Percentiles rank a stretch among this genome's conserved stretches.
These are phyloP conservation scores for Ochetophila trinervis DNA, from an alignment of 306 rosid species.

Conservation along the genomic window DNA sequence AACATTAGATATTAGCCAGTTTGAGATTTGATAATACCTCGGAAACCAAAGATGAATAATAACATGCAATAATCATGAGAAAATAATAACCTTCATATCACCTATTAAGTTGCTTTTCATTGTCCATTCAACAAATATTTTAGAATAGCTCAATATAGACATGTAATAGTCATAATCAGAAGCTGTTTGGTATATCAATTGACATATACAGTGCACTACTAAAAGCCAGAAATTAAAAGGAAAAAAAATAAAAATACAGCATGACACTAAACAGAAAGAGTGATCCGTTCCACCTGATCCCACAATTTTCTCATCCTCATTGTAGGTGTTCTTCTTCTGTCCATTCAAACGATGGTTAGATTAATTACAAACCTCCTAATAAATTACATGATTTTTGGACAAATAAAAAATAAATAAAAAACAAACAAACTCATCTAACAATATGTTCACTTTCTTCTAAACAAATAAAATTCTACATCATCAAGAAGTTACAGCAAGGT, in stretches of 20 bases:
- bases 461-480: constrained; percentile 25
- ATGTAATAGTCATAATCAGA: no score
- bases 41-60: no score
- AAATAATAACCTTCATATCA: no score
- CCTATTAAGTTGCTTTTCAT: no score
- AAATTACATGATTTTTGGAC: constrained; percentile 24
- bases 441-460: constrained; percentile 34
- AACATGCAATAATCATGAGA: no score
- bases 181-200: no score
- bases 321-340: constrained; percentile 10
- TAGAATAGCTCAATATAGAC: no score
- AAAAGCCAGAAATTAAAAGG: no score
- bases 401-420: constrained; percentile 3
- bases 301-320: constrained; percentile 21
- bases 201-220: not conserved
- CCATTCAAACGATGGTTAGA: constrained; percentile 28
- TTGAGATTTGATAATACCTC: no score
- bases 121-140: no score
- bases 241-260: no score
- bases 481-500: constrained; percentile 24
- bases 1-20: no score
- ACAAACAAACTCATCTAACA: constrained; percentile 8
- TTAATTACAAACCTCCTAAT: constrained; percentile 30
- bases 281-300: constrained; percentile 14
- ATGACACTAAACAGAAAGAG: constrained; percentile 6